Evolutionary conservation across 2,329 filamentous ascomycete species (phyloP).

Genomic region (Rhinocladiella mackenziei): DNA sequence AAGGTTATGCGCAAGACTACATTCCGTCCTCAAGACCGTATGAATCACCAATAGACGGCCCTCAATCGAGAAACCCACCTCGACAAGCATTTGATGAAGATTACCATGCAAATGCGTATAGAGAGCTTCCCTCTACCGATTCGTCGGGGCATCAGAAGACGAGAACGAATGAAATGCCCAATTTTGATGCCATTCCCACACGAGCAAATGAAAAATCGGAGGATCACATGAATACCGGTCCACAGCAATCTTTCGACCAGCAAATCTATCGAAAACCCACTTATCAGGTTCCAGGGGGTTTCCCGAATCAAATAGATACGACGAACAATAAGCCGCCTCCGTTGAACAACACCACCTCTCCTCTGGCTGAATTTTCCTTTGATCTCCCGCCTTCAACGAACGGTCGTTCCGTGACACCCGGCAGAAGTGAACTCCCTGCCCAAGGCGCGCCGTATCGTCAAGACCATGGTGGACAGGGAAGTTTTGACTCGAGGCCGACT

Average conservation of each 20-base stretch:
- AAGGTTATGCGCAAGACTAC: constrained; percentile 18
- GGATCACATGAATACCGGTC: constrained; percentile 19
- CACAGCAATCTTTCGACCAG: constrained; percentile 8
- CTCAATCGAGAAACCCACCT: constrained; percentile 34
- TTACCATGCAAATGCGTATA: constrained; percentile 3
- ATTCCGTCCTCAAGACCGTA: constrained; percentile 16
- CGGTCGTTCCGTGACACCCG: constrained; percentile 1
- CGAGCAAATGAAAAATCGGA: constrained; percentile 19
- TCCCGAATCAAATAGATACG: constrained; percentile 23
- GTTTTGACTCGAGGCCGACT: constrained; percentile 1
- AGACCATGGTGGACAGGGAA: constrained; percentile 7
- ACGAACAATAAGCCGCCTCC: constrained; percentile 47
- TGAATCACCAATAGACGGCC: constrained; percentile 41
- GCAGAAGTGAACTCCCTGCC: constrained; percentile 5
- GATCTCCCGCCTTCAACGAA: constrained; percentile 55
- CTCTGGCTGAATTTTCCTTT: constrained; percentile 61
- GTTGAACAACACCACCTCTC: constrained; percentile 33
- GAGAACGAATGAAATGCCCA: constrained; percentile 57
- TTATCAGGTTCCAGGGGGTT: constrained; percentile 25
- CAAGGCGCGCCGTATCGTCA: constrained; percentile 7
- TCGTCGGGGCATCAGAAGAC: constrained; percentile 28
- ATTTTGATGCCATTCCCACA: constrained; percentile 53
- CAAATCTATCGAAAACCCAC: constrained; percentile 33
- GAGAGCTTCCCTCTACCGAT: constrained; percentile 15
- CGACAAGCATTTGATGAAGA: constrained; percentile 4